These are phyloP conservation scores for Raddia distichophylla DNA, from an alignment of 176 grass and related monocot species.

Conservation along the genomic window DNA sequence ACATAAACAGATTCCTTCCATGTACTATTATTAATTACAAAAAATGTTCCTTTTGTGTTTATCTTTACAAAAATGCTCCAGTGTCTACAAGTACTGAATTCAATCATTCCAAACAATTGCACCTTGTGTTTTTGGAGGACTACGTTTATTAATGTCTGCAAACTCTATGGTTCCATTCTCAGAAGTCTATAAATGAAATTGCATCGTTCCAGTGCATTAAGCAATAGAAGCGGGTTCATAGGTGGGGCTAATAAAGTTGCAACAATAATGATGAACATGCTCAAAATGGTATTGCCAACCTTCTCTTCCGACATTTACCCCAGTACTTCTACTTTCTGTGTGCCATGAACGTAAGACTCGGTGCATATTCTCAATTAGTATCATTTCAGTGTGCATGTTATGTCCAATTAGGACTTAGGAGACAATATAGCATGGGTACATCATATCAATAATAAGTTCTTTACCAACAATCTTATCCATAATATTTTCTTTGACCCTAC, in stretches of 20 bases:
- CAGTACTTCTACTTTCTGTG: not conserved
- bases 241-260: not conserved
- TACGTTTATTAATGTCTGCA: not conserved
- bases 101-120: not conserved
- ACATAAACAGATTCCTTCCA: not conserved
- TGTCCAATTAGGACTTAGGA: not conserved
- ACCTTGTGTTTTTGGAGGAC: not conserved
- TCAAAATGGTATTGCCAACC: not conserved
- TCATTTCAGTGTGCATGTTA: not conserved
- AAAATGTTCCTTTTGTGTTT: conserved; percentile 6
- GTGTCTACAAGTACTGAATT: not conserved
- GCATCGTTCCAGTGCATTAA: not conserved
- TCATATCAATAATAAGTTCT: not conserved
- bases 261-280: not conserved
- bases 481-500: conserved; percentile 15
- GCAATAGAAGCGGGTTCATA: not conserved
- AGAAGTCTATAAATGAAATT: not conserved
- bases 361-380: not conserved
- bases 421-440: not conserved
- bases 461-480: not conserved
- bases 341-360: not conserved
- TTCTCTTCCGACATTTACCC: not conserved
- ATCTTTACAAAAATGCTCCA: not conserved
- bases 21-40: not conserved
- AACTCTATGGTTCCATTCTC: not conserved